Base-by-base conservation (phyloP, 2,329 filamentous ascomycete species). In the Pleomassaria siparia region DNA sequence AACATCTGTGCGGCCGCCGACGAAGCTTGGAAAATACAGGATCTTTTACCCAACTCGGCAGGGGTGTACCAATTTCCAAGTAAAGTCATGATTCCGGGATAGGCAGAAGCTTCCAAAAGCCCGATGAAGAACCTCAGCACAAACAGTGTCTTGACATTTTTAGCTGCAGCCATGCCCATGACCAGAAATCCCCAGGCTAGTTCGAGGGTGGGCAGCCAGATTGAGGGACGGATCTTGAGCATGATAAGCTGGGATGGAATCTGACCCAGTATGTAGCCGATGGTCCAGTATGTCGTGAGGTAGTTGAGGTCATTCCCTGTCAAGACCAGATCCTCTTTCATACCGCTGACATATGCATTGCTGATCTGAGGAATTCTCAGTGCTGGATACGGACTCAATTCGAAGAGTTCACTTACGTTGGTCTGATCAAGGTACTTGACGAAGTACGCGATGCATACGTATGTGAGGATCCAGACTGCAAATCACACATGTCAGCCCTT, bases 81-180 rank as follows among this genome's bases (percentile, higher is more conserved):
- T 9, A 72, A 64, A 32, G 67, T 71, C 16, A 71, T 62, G 7
- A 66, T 69, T 2, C 70, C 70, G 2, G 59, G 50, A 43, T 69
- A 69, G 11, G 63, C 68, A 22, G 56, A 64, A 1, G 60, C 54
- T 47, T 70, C 66, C 8, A 58, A 45, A 18, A 55, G 39, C 1
- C 71, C 71, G 2, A 72, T 54, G 37, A 73, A 62, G 58, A 74
- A 73, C 2, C 72, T 66, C 24, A 72, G 64, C 4, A 59, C 67
- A 29, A 51, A 52, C 12, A 58, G 44, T 5, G 45, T 47, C 13
- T 47, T 47, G 2, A 48, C 47, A n/a, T 51, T 56, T 8, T 49
- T 44, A 10, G 49, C 49, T 1, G 47, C 53, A 2, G 51, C 45
- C 11, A 53, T 32, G 25, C 40, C 50, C 24, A 58, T 53, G 4